phyloP scores from a whole-genome alignment of 1,284 basidiomycete genomes.

The Apiotrichum laibachii region DNA sequence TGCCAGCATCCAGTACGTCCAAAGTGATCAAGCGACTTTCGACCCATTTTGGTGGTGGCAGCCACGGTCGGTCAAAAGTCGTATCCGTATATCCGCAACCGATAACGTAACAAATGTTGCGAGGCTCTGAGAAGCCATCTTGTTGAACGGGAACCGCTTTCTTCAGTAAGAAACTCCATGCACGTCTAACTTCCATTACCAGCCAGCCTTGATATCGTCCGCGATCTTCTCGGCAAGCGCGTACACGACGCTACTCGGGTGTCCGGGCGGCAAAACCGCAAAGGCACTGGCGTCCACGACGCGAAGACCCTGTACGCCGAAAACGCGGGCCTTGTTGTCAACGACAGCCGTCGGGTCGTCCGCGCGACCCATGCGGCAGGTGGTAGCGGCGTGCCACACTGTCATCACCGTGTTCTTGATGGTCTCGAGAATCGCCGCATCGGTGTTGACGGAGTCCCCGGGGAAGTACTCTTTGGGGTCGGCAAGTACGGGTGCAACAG shows the following conservation, averaged over 20 bases:
- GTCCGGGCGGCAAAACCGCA: slow-evolving; percentile 8
- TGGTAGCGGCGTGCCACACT: slow-evolving; percentile 8
- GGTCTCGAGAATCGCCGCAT: neutral
- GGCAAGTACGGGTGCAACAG: neutral
- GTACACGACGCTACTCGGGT: slow-evolving; percentile 4
- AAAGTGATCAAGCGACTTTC: too few relatives aligned
- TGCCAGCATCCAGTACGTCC: too few relatives aligned
- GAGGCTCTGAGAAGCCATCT: too few relatives aligned
- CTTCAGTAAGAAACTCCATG: too few relatives aligned
- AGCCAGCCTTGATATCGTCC: neutral
- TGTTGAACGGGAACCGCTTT: too few relatives aligned
- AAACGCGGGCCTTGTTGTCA: slow-evolving; percentile 4
- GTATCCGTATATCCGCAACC: too few relatives aligned
- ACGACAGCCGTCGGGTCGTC: slow-evolving; percentile 13
- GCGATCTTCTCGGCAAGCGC: slow-evolving; percentile 13
- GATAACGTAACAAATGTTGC: too few relatives aligned
- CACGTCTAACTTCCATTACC: neutral
- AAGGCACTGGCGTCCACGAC: slow-evolving; percentile 12
- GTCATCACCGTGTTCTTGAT: slow-evolving; percentile 5
- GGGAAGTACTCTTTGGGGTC: slow-evolving; percentile 7
- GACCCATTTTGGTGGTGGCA: too few relatives aligned
- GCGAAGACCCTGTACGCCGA: slow-evolving; percentile 6
- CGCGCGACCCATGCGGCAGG: slow-evolving; percentile 7
- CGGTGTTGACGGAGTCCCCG: slow-evolving; percentile 1
- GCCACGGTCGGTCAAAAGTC: too few relatives aligned